phyloP scores from a whole-genome alignment of 768 basidiomycete species.

The Hydnomerulius pinastri region DNA sequence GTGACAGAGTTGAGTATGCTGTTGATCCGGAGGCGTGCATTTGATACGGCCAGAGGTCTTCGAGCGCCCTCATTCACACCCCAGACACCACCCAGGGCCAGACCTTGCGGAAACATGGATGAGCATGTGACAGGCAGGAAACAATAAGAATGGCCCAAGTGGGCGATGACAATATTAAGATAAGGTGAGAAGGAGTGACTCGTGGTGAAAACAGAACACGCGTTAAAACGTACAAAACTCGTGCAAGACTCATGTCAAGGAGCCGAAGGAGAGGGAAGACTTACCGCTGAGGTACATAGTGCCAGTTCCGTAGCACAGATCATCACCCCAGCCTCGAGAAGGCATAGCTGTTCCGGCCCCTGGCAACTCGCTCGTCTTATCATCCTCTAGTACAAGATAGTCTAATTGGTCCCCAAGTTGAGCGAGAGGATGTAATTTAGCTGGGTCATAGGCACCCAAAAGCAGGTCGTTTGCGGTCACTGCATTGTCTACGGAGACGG shows the following conservation, averaged over 20 bases:
- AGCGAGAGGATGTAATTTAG: slow-evolving; percentile 92
- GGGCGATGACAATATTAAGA: slow-evolving; percentile 57
- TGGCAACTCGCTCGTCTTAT: slow-evolving; percentile 88
- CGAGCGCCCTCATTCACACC: slow-evolving; percentile 92
- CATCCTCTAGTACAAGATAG: slow-evolving; percentile 94
- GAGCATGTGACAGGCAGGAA: slow-evolving; percentile 75
- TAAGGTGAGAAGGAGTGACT: slow-evolving; percentile 66
- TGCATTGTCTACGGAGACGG: slow-evolving; percentile 49
- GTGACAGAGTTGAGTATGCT: slow-evolving; percentile 96
- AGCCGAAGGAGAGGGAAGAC: slow-evolving; percentile 66
- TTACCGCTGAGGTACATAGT: slow-evolving; percentile 97
- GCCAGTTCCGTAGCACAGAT: slow-evolving; percentile 98
- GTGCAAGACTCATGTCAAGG: slow-evolving; percentile 44
- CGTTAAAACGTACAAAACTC: slow-evolving; percentile 46
- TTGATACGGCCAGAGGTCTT: slow-evolving; percentile 84
- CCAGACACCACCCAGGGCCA: slow-evolving; percentile 94
- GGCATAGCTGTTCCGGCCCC: slow-evolving; percentile 91
- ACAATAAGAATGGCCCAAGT: slow-evolving; percentile 79
- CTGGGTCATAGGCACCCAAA: slow-evolving; percentile 84
- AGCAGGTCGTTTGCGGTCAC: slow-evolving; percentile 89
- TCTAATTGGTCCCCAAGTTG: slow-evolving; percentile 91
- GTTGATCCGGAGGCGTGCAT: slow-evolving; percentile 89
- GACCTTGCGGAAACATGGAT: slow-evolving; percentile 69
- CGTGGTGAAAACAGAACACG: slow-evolving; percentile 47
- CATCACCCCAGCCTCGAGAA: slow-evolving; percentile 97